Conservation (phyloP, 1,284 basidiomycete genomes). For the Phylloboletellus chloephorus region DNA sequence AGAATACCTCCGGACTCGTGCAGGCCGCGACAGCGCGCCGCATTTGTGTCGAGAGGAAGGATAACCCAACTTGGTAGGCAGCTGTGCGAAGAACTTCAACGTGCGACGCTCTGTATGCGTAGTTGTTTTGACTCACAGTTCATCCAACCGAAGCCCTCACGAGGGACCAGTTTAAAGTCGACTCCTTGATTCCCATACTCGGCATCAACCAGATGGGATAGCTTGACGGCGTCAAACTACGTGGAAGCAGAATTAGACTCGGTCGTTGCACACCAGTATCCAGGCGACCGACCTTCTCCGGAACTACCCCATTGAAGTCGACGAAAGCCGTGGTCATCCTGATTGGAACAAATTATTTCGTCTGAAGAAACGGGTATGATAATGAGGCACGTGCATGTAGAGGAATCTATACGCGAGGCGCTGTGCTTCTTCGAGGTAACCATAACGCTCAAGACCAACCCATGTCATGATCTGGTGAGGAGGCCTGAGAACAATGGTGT, state of each 20-base stretch:
- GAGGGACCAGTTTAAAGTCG: slow-evolving; percentile 93
- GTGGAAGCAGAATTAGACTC: slow-evolving; percentile 8
- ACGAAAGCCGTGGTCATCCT: slow-evolving; percentile 92
- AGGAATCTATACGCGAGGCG: slow-evolving; percentile 93
- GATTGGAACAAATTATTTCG: slow-evolving; percentile 6
- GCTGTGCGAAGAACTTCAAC: slow-evolving; percentile 41
- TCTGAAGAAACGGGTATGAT: neutral
- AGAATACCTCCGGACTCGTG: slow-evolving; percentile 88
- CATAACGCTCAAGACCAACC: slow-evolving; percentile 96
- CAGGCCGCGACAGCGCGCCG: slow-evolving; percentile 90
- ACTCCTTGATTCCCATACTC: slow-evolving; percentile 99
- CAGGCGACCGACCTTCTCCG: slow-evolving; percentile 66
- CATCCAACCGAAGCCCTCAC: slow-evolving; percentile 98
- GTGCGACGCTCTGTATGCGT: slow-evolving; percentile 20
- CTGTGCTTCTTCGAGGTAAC: slow-evolving; percentile 90
- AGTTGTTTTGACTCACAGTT: slow-evolving; percentile 52
- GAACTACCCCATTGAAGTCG: slow-evolving; percentile 96
- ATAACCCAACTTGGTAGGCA: slow-evolving; percentile 90
- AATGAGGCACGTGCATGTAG: slow-evolving; percentile 69
- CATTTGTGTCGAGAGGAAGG: slow-evolving; percentile 93
- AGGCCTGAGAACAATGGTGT: slow-evolving; percentile 53
- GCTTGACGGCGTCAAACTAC: slow-evolving; percentile 91
- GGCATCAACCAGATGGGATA: slow-evolving; percentile 93
- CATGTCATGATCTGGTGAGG: slow-evolving; percentile 97
- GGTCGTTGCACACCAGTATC: neutral